Conservation (phyloP, 805 yeast genomes). For the Hanseniaspora pseudoguilliermondii region DNA sequence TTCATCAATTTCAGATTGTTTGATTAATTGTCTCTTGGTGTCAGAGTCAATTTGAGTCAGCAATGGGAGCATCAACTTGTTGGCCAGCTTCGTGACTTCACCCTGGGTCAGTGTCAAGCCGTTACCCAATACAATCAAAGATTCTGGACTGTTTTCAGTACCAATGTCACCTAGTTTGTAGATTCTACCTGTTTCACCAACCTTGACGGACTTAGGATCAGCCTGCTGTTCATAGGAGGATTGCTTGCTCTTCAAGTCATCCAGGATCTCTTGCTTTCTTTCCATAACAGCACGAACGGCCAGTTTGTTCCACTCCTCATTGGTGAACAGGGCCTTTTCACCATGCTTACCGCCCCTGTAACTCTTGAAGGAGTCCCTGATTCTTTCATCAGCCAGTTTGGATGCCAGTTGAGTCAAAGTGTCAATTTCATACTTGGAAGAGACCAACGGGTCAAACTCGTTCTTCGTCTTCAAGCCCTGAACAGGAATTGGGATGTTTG, state of each 20-base stretch:
- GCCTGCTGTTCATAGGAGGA: constrained; percentile 61
- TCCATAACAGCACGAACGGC: constrained; percentile 30
- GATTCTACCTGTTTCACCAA: constrained; percentile 42
- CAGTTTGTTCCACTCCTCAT: constrained; percentile 19
- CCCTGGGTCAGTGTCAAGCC: constrained; percentile 64
- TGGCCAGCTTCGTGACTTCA: constrained; percentile 72
- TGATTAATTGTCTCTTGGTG: constrained; percentile 54
- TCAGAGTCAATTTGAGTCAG: constrained; percentile 56
- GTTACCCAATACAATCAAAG: constrained; percentile 60
- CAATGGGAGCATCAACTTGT: constrained; percentile 70
- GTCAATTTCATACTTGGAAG: constrained; percentile 42
- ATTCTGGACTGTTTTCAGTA: constrained; percentile 25
- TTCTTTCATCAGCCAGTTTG: constrained; percentile 46
- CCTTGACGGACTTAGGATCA: constrained; percentile 59
- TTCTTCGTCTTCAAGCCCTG: constrained; percentile 32
- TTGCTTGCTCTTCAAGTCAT: constrained; percentile 24
- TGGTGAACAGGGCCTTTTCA: constrained; percentile 53
- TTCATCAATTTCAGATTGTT: constrained; percentile 35
- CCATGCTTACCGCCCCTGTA: constrained; percentile 47
- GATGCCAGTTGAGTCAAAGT: constrained; percentile 63
- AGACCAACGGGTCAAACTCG: constrained; percentile 32
- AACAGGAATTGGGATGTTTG: constrained; percentile 2
- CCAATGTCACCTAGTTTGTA: constrained; percentile 31
- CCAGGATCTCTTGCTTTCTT: constrained; percentile 26
- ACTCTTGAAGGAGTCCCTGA: constrained; percentile 31